Evolutionary conservation across 345 rosid species (phyloP).

Genomic region (Cardamine occulta): DNA sequence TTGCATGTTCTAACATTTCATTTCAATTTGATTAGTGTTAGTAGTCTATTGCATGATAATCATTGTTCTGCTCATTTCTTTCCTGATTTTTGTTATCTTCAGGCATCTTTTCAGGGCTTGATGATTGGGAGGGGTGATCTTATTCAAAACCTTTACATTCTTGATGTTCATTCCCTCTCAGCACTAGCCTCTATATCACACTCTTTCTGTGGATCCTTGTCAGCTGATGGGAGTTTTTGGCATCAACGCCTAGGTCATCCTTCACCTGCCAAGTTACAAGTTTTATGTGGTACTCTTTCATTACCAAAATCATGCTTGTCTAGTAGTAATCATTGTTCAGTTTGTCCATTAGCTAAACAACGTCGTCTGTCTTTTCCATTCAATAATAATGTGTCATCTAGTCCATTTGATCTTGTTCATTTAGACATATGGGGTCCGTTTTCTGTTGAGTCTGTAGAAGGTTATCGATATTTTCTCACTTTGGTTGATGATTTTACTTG

Average conservation of each 20-base stretch:
- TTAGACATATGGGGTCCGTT: neutral
- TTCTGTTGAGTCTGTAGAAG: neutral
- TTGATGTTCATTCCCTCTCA: neutral
- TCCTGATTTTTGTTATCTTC: neutral
- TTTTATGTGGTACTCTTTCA: too few species aligned
- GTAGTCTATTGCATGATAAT: neutral
- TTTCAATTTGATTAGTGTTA: neutral
- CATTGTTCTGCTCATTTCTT: neutral
- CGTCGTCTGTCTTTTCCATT: neutral
- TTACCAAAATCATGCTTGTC: too few species aligned
- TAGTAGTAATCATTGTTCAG: too few species aligned
- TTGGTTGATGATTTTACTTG: neutral
- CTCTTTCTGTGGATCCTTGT: neutral
- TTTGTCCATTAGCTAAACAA: neutral
- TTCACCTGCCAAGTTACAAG: neutral
- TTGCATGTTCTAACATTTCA: neutral
- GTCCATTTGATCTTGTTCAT: neutral
- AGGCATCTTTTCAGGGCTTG: neutral
- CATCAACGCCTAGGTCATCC: neutral
- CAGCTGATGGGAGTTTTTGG: neutral
- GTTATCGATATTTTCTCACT: neutral
- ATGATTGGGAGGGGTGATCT: neutral
- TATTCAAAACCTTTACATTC: neutral
- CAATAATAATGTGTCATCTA: fast-evolving
- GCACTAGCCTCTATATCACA: fast-evolving